Evolutionary conservation across 1,284 basidiomycete species (phyloP).

Genomic region (Vanrija pseudolonga): DNA sequence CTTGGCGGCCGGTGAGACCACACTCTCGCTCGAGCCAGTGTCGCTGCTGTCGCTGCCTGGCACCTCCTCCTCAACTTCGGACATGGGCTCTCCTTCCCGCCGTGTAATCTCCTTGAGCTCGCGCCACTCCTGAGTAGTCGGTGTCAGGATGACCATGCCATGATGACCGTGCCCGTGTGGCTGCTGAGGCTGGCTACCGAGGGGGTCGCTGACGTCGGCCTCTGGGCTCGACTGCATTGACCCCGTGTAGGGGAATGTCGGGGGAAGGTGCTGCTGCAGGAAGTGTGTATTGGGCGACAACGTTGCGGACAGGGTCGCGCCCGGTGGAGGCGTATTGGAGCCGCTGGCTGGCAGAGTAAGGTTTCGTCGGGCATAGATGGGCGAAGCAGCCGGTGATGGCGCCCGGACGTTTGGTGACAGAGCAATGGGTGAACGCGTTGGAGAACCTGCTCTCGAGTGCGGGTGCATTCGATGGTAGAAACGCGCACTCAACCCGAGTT

Average conservation of each 20-base stretch:
- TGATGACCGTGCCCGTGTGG: too few relatives aligned
- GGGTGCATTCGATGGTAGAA: slow-evolving; percentile 44
- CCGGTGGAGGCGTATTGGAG: slow-evolving; percentile 8
- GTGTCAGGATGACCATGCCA: slow-evolving; percentile 47
- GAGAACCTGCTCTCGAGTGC: slow-evolving; percentile 32
- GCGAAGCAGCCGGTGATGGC: slow-evolving; percentile 14
- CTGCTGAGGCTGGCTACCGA: background rate
- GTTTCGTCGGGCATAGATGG: slow-evolving; percentile 22
- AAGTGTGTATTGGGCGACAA: slow-evolving; percentile 44
- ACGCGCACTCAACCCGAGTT: slow-evolving; percentile 34
- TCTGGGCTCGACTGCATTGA: slow-evolving; percentile 11
- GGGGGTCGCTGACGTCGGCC: background rate
- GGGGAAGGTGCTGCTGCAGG: slow-evolving; percentile 43
- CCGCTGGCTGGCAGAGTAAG: slow-evolving; percentile 24
- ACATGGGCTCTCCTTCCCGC: slow-evolving; percentile 15
- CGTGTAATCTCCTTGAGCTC: slow-evolving; percentile 33
- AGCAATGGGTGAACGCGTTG: slow-evolving; percentile 24
- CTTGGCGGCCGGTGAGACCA: background rate
- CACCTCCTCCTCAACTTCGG: background rate
- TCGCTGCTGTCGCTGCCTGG: slow-evolving; percentile 5
- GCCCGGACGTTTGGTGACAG: slow-evolving; percentile 2
- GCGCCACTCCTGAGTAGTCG: slow-evolving; percentile 50
- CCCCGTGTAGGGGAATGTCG: slow-evolving; percentile 29
- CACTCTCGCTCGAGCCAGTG: slow-evolving; percentile 3
- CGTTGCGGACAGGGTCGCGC: slow-evolving; percentile 20